These are phyloP conservation scores for Termitomyces sp. DNA, from an alignment of 768 basidiomycete genomes.

Conservation along the genomic window DNA sequence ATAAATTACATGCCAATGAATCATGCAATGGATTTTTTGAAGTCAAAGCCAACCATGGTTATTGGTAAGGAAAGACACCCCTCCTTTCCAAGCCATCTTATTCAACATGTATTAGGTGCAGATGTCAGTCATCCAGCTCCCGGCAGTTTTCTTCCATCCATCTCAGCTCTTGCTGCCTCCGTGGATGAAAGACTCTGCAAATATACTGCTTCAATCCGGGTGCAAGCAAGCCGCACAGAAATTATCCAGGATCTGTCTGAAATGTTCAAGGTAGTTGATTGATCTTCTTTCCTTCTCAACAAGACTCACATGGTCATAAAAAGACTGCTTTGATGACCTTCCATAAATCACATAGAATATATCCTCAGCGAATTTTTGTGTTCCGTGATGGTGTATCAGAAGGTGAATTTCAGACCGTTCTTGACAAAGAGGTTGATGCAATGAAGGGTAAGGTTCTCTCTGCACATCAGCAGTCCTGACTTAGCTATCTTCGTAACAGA, in stretches of 20 bases:
- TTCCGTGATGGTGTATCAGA: constrained; percentile 32
- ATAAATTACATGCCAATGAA: constrained; percentile 50
- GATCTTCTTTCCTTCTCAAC: background rate
- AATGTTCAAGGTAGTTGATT: constrained; percentile 43
- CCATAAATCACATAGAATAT: background rate
- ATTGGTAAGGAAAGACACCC: constrained; percentile 34
- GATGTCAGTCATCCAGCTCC: constrained; percentile 24
- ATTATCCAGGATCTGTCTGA: constrained; percentile 38
- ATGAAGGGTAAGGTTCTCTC: constrained; percentile 12
- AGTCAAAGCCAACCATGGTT: constrained; percentile 48
- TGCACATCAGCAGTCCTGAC: background rate
- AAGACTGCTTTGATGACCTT: constrained; percentile 15
- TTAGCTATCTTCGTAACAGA: background rate
- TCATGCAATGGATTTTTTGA: constrained; percentile 31
- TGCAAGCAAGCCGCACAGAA: constrained; percentile 17
- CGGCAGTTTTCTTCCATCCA: constrained; percentile 21
- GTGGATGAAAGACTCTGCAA: constrained; percentile 48
- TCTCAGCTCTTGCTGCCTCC: constrained; percentile 45
- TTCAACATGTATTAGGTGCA: constrained; percentile 18
- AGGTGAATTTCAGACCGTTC: constrained; percentile 25
- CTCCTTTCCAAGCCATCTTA: background rate
- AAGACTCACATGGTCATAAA: background rate
- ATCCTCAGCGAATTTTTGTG: constrained; percentile 18
- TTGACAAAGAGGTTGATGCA: constrained; percentile 14
- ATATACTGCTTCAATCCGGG: constrained; percentile 51